These are phyloP conservation scores for Sporisorium scitamineum DNA, from an alignment of 1,284 basidiomycete species.

Conservation along the genomic window DNA sequence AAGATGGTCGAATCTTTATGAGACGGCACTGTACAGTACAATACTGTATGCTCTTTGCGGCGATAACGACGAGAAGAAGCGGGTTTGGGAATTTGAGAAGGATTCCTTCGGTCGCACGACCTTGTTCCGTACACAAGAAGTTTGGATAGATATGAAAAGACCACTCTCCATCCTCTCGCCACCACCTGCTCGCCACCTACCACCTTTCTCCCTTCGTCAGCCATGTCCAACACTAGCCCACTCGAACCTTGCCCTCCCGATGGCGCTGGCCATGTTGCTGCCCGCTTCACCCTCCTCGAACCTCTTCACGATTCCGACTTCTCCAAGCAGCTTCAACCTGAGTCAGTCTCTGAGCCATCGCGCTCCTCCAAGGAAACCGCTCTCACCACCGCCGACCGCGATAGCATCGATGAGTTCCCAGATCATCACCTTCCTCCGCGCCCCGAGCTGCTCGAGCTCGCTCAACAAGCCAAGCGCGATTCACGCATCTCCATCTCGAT, in stretches of 20 bases:
- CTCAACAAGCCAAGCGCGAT: slow-evolving; percentile 22
- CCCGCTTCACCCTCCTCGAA: slow-evolving; percentile 31
- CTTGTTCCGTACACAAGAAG: not conserved
- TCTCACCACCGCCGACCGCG: slow-evolving; percentile 10
- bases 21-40: not conserved
- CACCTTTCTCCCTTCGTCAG: not conserved
- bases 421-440: slow-evolving; percentile 42
- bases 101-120: not conserved
- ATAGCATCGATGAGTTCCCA: slow-evolving; percentile 16
- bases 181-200: not conserved
- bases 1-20: no score
- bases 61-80: no score
- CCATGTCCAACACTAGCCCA: slow-evolving; percentile 43
- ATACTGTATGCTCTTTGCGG: not conserved
- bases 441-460: slow-evolving; percentile 27
- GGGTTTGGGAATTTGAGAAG: no score
- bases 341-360: not conserved
- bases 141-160: no score
- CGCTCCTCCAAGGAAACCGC: slow-evolving; percentile 20
- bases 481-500: slow-evolving; percentile 23
- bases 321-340: slow-evolving; percentile 12
- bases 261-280: slow-evolving; percentile 10
- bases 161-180: not conserved
- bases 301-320: slow-evolving; percentile 22
- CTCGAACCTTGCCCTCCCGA: slow-evolving; percentile 41